These are phyloP conservation scores for Pseudoscleropodium purum DNA, from an alignment of 225 moss, liverwort and hornwort species.

Conservation along the genomic window DNA sequence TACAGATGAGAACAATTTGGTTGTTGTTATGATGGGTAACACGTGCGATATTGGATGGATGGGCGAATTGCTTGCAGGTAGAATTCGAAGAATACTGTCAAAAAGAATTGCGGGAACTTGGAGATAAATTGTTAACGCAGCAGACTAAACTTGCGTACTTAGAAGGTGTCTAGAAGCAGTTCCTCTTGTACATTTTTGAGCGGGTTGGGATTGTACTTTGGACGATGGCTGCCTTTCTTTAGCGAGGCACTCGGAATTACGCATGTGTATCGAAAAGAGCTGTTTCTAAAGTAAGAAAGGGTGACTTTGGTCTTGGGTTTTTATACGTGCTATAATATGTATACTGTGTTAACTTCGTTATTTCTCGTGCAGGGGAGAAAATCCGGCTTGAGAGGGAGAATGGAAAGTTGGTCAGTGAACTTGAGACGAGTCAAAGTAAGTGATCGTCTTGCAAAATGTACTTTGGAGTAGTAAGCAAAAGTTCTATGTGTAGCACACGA, in stretches of 20 bases:
- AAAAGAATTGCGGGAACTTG: conserved; percentile 33
- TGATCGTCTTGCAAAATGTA: not conserved
- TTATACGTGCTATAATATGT: not conserved
- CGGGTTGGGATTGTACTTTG: not conserved
- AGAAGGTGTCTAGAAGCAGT: conserved; percentile 27
- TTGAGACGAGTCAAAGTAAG: conserved; percentile 53
- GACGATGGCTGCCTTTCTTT: not conserved
- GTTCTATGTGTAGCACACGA: not conserved
- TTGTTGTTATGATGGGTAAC: not conserved
- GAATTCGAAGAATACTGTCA: conserved; percentile 32
- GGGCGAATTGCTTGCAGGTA: conserved; percentile 11
- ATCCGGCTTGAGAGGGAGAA: conserved; percentile 35
- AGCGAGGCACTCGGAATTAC: not conserved
- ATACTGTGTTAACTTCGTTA: not conserved
- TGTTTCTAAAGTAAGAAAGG: not conserved
- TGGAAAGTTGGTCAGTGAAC: conserved; percentile 27
- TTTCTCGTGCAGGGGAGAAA: conserved; percentile 27
- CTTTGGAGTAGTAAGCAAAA: not conserved
- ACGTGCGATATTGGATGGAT: conserved; percentile 19
- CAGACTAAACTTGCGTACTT: conserved; percentile 46
- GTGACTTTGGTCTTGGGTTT: not conserved
- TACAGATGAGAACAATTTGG: not conserved
- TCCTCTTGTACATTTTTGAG: not conserved
- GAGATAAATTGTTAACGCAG: conserved; percentile 44
- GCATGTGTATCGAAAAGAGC: not conserved